Base-by-base conservation (phyloP, 371 early-diverging fungal species). In the Capillidium rhysosporum region DNA sequence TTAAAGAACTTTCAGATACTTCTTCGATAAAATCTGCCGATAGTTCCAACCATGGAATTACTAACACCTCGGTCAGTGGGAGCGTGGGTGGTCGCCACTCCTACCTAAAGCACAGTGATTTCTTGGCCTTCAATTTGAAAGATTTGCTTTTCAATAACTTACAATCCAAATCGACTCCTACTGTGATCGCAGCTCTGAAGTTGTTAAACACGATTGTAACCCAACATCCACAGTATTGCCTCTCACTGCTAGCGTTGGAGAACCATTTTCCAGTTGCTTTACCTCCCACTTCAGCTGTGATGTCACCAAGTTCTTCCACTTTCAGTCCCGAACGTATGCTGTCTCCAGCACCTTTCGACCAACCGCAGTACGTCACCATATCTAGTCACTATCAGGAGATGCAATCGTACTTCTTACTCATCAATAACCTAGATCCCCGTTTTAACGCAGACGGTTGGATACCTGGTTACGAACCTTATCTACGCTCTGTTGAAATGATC, bases 131-230 rank as follows among this genome's bases (percentile, higher is more conserved):
- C 38, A 55, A 55, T 39, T 70, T 87, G 40, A 79, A 81, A 59
- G 85, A 87, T 52, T 63, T 87, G 21, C 76, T 87, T 18, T 77
- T 84, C 55, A 75, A 77, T 10, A 76, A 82, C 21, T 70, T 86
- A 30, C 72, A 80, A 57, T 80, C 81, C 1, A 74, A 70, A 9
- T 82, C 82, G 0, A 75, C 73, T 40, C 71, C 80, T 2, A 77
- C 85, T 0, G 86, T 90, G 7, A 81, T 85, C 49, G 82, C 85
- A 1, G 82, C 90, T 0, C 67, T 92, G 25, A 84, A 81, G 56
- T 64, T 95, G 12, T 68, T 92, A 34, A 76, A 79, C 21, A 77
- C 80, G 0, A 57, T 91, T 10, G 73, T 95, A 43, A 66, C 71
- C 5, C 68, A 75, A 10, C 89, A 92, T 58, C 84, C 84, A 61